These are phyloP conservation scores for Ophiostoma tasmaniense DNA, from an alignment of 2,329 filamentous ascomycete genomes.

Conservation along the genomic window DNA sequence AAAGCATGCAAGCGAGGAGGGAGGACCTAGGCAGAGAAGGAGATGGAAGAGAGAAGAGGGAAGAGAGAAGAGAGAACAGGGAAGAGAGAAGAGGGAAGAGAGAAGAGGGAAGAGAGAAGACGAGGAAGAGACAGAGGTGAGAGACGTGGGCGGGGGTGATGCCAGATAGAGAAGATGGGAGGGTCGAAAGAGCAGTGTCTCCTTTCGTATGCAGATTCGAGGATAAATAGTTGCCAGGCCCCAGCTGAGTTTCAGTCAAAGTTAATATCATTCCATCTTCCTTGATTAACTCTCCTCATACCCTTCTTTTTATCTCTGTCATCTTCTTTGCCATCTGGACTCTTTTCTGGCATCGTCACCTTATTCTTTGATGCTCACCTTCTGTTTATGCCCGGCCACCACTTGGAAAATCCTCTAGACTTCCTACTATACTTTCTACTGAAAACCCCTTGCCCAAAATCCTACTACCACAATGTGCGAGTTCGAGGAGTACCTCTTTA, in stretches of 20 bases:
- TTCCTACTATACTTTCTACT: no score
- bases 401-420: no score
- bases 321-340: no score
- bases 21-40: background rate
- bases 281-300: background rate
- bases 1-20: background rate
- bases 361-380: background rate
- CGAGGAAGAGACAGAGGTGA: no score
- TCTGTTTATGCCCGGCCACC: no score
- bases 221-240: background rate
- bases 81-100: no score
- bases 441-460: background rate
- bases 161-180: background rate
- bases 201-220: background rate
- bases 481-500: conserved; percentile 60
- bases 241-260: background rate
- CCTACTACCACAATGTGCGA: conserved; percentile 52
- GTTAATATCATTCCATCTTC: background rate
- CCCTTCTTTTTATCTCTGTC: background rate
- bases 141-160: background rate
- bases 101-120: background rate
- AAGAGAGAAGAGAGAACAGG: background rate
- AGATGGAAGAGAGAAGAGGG: background rate
- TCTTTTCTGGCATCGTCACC: background rate
- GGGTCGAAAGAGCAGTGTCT: background rate